Percentiles rank a stretch among this genome's conserved stretches.
phyloP scores from a whole-genome alignment of 805 yeast genomes.

The Candida ipomoeae region DNA sequence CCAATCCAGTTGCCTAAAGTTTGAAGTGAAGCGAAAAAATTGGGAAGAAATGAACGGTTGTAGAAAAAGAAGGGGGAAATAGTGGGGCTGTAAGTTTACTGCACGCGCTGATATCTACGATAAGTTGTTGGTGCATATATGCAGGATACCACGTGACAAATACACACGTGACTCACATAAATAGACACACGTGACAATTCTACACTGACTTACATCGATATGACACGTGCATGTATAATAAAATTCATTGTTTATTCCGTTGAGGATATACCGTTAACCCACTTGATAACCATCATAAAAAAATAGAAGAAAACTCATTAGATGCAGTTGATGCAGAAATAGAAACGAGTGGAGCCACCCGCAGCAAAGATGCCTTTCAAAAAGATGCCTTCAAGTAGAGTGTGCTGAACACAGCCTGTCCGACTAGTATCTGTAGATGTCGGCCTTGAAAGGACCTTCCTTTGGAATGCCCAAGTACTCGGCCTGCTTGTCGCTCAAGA shows the following conservation, averaged over 20 bases:
- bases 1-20: too few relatives aligned
- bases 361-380: constrained; percentile 6
- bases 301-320: constrained; percentile 24
- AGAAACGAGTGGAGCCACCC: constrained; percentile 13
- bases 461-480: constrained; percentile 89
- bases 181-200: too few relatives aligned
- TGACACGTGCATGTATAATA: not conserved
- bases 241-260: constrained; percentile 28
- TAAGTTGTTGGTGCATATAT: too few relatives aligned
- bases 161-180: too few relatives aligned
- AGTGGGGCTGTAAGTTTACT: too few relatives aligned
- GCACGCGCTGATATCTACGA: too few relatives aligned
- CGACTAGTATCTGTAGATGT: constrained; percentile 89
- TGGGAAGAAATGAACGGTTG: too few relatives aligned
- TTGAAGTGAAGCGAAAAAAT: too few relatives aligned
- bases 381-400: constrained; percentile 14
- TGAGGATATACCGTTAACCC: constrained; percentile 33
- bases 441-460: constrained; percentile 98
- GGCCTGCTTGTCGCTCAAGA: constrained; percentile 74
- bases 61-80: too few relatives aligned
- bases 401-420: not conserved
- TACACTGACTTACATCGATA: too few relatives aligned
- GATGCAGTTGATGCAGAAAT: constrained; percentile 47
- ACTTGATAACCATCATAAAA: constrained; percentile 21
- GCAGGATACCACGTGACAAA: too few relatives aligned